Evolutionary conservation across 1,284 basidiomycete genomes (phyloP), one percentile per base, ranked within the genome.

Genomic region (Trametes hirsuta): DNA sequence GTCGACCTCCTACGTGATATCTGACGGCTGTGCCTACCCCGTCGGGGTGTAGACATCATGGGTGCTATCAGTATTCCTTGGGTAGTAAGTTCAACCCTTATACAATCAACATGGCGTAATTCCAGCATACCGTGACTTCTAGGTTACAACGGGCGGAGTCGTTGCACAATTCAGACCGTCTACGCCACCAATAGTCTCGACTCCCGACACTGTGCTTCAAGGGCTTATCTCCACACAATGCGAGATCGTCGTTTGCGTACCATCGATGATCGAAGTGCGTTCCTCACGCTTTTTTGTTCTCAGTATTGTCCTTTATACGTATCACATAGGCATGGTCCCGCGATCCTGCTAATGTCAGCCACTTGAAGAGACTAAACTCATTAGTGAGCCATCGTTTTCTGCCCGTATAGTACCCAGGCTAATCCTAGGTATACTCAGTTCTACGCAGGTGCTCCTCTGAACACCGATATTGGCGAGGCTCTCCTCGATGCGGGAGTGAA

Each of bases 401-500:
- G 4, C 6, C 15, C n/a, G 4, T 2, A 15, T 18, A 6, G 30
- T 15, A 24, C 48, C 18, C 22, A 30, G 5, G 15, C 12, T 21
- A n/a, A 8, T 18, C 36, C 3, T 18, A 4, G 11, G 22, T 5
- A 5, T 44, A n/a, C 12, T 18, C 55, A 75, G 74, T 61, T 73
- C 55, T 76, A 70, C 58, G 73, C 71, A 11, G 74, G 74, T 11
- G 73, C 71, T 0, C 71, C 72, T 4, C 56, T 76, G 49, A 62
- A 68, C 34, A 71, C 72, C 58, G 63, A 68, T 15, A 69, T 69
- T 39, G 74, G 74, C 6, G 72, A 75, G 47, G 48, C 53, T 21
- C 62, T 75, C 14, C 62, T 65, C 15, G 55, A 51, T 1, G 55
- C 70, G 51, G 71, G 68, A 11, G 55, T 75, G 12, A 61, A 59